These are phyloP conservation scores for Ampelomyces quisqualis DNA, from an alignment of 2,329 filamentous ascomycete species.

Conservation along the genomic window DNA sequence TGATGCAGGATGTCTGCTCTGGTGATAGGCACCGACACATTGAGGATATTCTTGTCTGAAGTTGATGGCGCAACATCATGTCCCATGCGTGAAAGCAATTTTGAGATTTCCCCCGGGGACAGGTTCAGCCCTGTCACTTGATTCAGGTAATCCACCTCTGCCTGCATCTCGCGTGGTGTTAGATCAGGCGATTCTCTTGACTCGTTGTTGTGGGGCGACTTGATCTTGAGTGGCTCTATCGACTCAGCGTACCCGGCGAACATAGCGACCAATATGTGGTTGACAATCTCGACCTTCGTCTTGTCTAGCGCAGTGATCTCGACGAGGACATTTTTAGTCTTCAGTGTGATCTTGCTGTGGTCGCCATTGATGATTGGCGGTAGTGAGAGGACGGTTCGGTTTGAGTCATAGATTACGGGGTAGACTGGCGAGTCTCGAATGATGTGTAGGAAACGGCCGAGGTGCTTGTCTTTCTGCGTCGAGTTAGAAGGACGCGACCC, in stretches of 20 bases:
- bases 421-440: conserved; percentile 93
- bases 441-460: conserved; percentile 88
- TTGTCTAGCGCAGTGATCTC: conserved; percentile 95
- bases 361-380: conserved; percentile 98
- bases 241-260: conserved; percentile 94
- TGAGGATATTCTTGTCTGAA: conserved; percentile 66
- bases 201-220: conserved; percentile 86
- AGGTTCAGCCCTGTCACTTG: conserved; percentile 82
- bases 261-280: conserved; percentile 95
- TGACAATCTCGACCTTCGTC: conserved; percentile 94
- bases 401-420: conserved; percentile 90
- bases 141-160: conserved; percentile 92
- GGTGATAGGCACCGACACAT: conserved; percentile 82
- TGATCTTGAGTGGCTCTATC: conserved; percentile 88
- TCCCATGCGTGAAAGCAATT: conserved; percentile 84
- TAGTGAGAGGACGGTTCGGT: conserved; percentile 83
- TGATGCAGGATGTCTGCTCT: conserved; percentile 94
- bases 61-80: conserved; percentile 75
- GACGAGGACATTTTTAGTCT: conserved; percentile 93
- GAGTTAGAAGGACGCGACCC: conserved; percentile 10
- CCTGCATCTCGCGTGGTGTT: conserved; percentile 71
- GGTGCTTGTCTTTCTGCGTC: conserved; percentile 77
- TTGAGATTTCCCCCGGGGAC: conserved; percentile 71
- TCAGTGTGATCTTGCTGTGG: conserved; percentile 89
- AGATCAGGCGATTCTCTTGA: conserved; percentile 80